phyloP scores from a whole-genome alignment of 2,329 filamentous ascomycete genomes.

The Coniochaeta ligniaria region DNA sequence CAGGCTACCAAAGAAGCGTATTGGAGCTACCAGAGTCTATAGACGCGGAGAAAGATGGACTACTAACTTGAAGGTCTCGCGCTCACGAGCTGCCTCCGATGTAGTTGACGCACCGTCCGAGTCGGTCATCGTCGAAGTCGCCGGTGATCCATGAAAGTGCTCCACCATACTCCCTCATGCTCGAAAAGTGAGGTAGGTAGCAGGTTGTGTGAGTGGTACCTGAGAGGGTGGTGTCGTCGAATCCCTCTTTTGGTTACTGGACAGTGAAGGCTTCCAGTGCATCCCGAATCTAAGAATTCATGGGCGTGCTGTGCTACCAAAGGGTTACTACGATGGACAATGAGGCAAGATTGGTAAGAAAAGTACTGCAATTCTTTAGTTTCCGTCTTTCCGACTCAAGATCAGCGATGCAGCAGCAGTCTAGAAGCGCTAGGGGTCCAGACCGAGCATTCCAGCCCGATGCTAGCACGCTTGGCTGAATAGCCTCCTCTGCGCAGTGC shows the following conservation, averaged over 20 bases:
- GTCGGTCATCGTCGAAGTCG: neutral
- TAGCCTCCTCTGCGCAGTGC: neutral
- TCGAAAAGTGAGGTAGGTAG: neutral
- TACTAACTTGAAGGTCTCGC: slow-evolving; percentile 17
- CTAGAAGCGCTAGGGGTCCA: neutral
- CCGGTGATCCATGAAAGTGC: neutral
- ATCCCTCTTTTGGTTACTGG: neutral
- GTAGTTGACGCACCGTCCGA: neutral
- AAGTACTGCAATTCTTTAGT: neutral
- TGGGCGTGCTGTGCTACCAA: neutral
- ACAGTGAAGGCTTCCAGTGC: neutral
- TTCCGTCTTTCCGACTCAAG: no score
- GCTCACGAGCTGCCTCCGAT: slow-evolving; percentile 12
- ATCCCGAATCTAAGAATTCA: neutral
- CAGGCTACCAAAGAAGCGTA: neutral
- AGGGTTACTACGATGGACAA: neutral
- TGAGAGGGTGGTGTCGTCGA: neutral
- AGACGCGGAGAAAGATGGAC: neutral
- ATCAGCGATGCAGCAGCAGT: no score
- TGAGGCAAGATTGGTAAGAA: neutral
- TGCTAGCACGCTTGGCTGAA: neutral
- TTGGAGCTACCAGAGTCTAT: neutral
- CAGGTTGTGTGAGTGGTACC: neutral
- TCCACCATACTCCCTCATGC: neutral
- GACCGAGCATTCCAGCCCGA: neutral